phyloP scores from a whole-genome alignment of 2,329 filamentous ascomycete genomes.

The Emergomyces orientalis region DNA sequence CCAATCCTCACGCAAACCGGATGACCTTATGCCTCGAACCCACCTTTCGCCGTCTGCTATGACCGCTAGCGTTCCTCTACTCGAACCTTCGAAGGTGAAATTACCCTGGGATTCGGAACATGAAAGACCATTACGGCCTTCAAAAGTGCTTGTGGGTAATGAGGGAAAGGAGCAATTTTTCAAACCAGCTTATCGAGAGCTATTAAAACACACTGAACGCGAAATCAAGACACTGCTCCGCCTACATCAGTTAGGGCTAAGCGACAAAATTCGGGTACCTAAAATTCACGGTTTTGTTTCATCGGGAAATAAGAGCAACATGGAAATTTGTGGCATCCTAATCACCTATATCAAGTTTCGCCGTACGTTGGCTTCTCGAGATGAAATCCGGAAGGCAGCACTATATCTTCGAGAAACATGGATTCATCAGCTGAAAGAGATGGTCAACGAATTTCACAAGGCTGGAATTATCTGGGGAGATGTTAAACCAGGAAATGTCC shows the following conservation, averaged over 20 bases:
- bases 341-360: slow-evolving; percentile 9
- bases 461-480: slow-evolving; percentile 21
- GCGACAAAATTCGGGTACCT: slow-evolving; percentile 7
- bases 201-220: slow-evolving; percentile 5
- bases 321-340: slow-evolving; percentile 10
- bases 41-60: slow-evolving; percentile 1
- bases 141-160: slow-evolving; percentile 7
- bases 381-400: background rate
- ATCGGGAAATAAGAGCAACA: slow-evolving; percentile 2
- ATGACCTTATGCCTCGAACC: slow-evolving; percentile 9
- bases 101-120: slow-evolving; percentile 9
- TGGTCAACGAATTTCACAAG: slow-evolving; percentile 11
- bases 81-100: slow-evolving; percentile 8
- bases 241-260: slow-evolving; percentile 8
- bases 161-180: slow-evolving; percentile 4
- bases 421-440: slow-evolving; percentile 5
- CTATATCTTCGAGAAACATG: slow-evolving; percentile 8
- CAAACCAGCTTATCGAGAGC: slow-evolving; percentile 9
- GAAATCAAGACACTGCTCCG: slow-evolving; percentile 10
- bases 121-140: slow-evolving; percentile 8
- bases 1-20: slow-evolving; percentile 5
- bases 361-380: slow-evolving; percentile 4
- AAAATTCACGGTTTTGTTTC: slow-evolving; percentile 10
- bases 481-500: slow-evolving; percentile 22
- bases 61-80: slow-evolving; percentile 3